Base-by-base conservation (phyloP, 768 basidiomycete genomes). In the Trametes punicea region DNA sequence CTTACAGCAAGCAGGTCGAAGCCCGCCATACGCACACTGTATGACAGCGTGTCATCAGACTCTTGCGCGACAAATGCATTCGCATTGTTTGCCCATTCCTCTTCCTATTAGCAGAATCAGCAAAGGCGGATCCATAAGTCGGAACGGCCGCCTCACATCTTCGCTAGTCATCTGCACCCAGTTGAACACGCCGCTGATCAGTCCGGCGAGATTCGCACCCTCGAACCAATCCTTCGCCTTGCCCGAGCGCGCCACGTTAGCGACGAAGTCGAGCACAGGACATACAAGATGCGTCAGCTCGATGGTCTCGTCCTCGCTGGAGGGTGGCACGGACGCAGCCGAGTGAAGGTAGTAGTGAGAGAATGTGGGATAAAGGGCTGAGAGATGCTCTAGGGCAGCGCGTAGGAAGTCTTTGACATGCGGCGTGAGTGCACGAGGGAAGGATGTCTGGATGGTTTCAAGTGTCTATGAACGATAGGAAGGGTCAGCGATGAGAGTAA, bases 51-150 rank as follows among this genome's bases (percentile, higher is more conserved):
- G 59, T 96, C 93, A 57, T 98, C 96, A 51, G 97, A 93, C 65
- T 98, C 95, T 67, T 98, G 93, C 23, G 88, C 87, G 27, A 98
- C 85, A 65, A 98, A 98, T 3, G 88, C 83, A 62, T 98, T 98
- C 3, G 91, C 85, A 63, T 97, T 89, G 50, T 78, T 82, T 2
- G 84, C 81, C 96, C 96, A 98, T 15, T 83, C 87, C 27, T 94
- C 92, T 67, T 94, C 93, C 93, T 98, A 16, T 33, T n/a, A 23
- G 6, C 7, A 7, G 4, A 3, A 31, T 52, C 15, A 23, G 31
- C 25, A 6, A 4, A n/a, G n/a, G n/a, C n/a, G n/a, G n/a, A 1
- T 55, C 16, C 31, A 45, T 10, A 61, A 36, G 21, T 54, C 20
- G 18, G 9, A 3, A 6, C 30, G 11, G 5, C 6, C 20, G 6